phyloP scores from a whole-genome alignment of 768 basidiomycete species.

The Thelephora aurantiotincta region DNA sequence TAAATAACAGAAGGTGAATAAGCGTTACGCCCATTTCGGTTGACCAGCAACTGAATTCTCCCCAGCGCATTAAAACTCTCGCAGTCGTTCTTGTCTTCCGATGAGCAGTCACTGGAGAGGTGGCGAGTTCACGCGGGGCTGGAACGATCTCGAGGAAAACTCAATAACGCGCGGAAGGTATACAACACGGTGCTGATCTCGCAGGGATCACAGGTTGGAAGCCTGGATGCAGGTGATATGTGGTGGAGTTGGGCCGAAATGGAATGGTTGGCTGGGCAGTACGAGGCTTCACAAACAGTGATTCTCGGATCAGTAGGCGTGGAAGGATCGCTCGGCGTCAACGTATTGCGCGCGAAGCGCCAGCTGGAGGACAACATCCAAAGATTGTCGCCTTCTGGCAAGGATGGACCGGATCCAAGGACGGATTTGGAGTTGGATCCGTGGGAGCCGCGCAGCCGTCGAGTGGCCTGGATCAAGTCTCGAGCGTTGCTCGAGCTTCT shows the following conservation, averaged over 20 bases:
- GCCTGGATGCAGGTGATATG: slow-evolving; percentile 22
- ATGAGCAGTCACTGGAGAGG: slow-evolving; percentile 41
- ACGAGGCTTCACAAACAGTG: slow-evolving; percentile 36
- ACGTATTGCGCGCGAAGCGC: slow-evolving; percentile 49
- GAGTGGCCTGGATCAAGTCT: slow-evolving; percentile 42
- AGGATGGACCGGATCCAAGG: slow-evolving; percentile 10
- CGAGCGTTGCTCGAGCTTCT: slow-evolving; percentile 53
- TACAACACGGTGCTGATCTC: slow-evolving; percentile 53
- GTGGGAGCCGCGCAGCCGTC: too few species aligned
- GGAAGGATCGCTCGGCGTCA: slow-evolving; percentile 36
- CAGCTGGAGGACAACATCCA: slow-evolving; percentile 37
- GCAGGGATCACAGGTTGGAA: slow-evolving; percentile 17
- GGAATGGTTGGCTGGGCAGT: slow-evolving; percentile 54
- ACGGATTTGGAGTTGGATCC: slow-evolving; percentile 38
- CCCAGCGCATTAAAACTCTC: slow-evolving; percentile 58
- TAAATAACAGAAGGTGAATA: slow-evolving; percentile 41
- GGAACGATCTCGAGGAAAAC: slow-evolving; percentile 48
- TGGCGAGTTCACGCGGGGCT: slow-evolving; percentile 74
- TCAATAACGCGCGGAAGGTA: slow-evolving; percentile 62
- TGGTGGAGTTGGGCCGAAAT: slow-evolving; percentile 84
- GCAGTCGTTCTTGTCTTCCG: slow-evolving; percentile 39
- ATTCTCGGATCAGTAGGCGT: slow-evolving; percentile 40
- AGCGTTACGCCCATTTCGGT: neutral
- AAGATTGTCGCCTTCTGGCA: slow-evolving; percentile 5
- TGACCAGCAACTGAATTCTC: neutral